Base-by-base conservation (phyloP, 2,329 filamentous ascomycete genomes). In the Colletotrichum neosansevieriae region DNA sequence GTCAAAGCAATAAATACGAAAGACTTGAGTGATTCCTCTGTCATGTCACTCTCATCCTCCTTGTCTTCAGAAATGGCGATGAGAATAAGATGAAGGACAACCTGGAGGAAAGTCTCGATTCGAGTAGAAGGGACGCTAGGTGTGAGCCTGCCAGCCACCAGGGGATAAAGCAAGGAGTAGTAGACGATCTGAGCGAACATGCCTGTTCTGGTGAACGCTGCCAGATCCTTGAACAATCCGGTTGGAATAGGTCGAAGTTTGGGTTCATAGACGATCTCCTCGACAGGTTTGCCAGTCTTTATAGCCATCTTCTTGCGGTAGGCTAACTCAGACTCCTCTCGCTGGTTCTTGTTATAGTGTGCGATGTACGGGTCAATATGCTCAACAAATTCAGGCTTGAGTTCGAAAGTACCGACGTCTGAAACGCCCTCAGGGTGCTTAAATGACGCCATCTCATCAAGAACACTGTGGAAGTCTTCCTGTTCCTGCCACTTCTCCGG, bases 311-410 rank as follows among this genome's bases (percentile, higher is more conserved):
- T 92, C 75, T 92, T 91, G 74, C 92, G 94, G 81, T 96, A 98
- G 3, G 94, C 92, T 72, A 88, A 90, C 79, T 99, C 96, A 0
- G 95, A 94, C 78, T 99, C 96, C 76, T 99, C 96, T 58, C 96
- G 89, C 78, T 98, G 95, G 75, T 99, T 99, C 76, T 97, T 97
- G 75, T 91, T 97, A 79, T 97, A 99, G 76, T 98, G 94, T 6
- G 94, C 92, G 75, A 94, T 96, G 77, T 98, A 99, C 1, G 97
- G 96, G 77, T 99, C 97, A 58, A 99, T 89, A 53, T 97, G 88
- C 73, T 95, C 92, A 44, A 98, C 87, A 74, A 91, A 96, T 69
- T 97, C 89, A 4, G 92, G 89, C 76, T 94, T 96, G 58, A 99
- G 83, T 78, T 98, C 94, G 75, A 99, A 99, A 0, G 93, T 97